Conservation (phyloP, 805 yeast species). For the Ogataea philodendri region DNA sequence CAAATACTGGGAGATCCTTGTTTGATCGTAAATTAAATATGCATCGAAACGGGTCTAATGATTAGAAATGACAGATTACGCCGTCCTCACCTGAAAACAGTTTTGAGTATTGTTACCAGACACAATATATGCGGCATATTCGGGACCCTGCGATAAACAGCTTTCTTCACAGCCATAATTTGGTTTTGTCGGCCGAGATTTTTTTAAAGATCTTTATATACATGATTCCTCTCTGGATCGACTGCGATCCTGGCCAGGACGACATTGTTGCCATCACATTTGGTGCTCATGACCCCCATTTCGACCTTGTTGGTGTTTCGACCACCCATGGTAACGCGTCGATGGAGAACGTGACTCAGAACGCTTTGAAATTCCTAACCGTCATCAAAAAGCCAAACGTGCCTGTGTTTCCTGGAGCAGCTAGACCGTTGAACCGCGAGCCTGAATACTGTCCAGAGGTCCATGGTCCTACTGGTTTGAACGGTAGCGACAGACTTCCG, state of each 20-base stretch:
- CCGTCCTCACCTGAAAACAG: too few species aligned
- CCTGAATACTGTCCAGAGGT: conserved; percentile 57
- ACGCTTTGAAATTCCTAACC: conserved; percentile 65
- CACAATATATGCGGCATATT: too few species aligned
- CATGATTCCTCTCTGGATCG: conserved; percentile 76
- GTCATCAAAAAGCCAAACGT: conserved; percentile 51
- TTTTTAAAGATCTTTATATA: neutral
- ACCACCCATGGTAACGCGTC: conserved; percentile 75
- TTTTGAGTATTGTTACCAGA: too few species aligned
- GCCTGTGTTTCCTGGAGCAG: conserved; percentile 67
- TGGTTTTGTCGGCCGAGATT: conserved; percentile 8
- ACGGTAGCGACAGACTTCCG: conserved; percentile 67
- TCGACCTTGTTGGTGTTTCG: conserved; percentile 64
- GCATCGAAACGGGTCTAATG: too few species aligned
- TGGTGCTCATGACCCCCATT: conserved; percentile 57
- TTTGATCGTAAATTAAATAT: neutral
- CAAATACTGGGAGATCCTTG: neutral
- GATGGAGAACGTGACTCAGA: conserved; percentile 60
- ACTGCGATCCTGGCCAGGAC: conserved; percentile 92
- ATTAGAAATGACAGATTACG: too few species aligned
- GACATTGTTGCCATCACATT: conserved; percentile 75
- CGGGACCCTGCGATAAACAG: too few species aligned
- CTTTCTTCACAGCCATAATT: neutral
- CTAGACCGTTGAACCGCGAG: conserved; percentile 50
- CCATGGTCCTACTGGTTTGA: conserved; percentile 76